These are phyloP conservation scores for Ulmus americana DNA, from an alignment of 331 rosid species.

Conservation along the genomic window DNA sequence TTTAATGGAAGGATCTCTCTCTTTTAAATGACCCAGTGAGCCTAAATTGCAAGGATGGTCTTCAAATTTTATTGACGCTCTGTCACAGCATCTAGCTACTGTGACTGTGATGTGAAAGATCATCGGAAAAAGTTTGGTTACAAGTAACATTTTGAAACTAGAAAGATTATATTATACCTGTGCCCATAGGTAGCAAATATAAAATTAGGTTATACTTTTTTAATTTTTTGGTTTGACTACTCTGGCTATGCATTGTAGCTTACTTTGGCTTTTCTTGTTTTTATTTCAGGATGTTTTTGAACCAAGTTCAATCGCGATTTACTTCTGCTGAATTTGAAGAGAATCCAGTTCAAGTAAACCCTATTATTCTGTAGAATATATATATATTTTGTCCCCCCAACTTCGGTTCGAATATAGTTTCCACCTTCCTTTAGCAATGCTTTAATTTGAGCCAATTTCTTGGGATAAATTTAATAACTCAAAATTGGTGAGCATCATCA, in stretches of 20 bases:
- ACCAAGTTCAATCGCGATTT: constrained; percentile 53
- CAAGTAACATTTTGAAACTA: neutral
- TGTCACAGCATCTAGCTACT: neutral
- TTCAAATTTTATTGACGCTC: neutral
- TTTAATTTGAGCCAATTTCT: constrained; percentile 37
- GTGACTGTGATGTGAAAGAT: neutral
- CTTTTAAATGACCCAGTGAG: neutral
- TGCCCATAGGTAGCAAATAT: neutral
- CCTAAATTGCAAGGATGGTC: neutral
- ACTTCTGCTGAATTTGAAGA: constrained; percentile 46
- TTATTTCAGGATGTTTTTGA: constrained; percentile 58
- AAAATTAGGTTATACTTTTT: neutral
- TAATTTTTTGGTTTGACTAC: neutral
- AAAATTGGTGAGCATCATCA: constrained; percentile 45
- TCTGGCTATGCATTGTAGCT: constrained; percentile 7
- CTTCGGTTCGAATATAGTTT: constrained; percentile 9
- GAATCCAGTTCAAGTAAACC: constrained; percentile 55
- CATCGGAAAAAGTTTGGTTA: too few relatives aligned
- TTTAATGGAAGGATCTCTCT: neutral
- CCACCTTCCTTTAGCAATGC: constrained; percentile 13
- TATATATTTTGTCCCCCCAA: constrained; percentile 1
- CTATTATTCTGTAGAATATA: constrained; percentile 17
- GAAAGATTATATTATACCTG: neutral
- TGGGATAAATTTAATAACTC: constrained; percentile 59
- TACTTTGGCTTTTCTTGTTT: constrained; percentile 14